Evolutionary conservation across 352 stramenopile species (phyloP).

Genomic region (Phytopythium delawarense): DNA sequence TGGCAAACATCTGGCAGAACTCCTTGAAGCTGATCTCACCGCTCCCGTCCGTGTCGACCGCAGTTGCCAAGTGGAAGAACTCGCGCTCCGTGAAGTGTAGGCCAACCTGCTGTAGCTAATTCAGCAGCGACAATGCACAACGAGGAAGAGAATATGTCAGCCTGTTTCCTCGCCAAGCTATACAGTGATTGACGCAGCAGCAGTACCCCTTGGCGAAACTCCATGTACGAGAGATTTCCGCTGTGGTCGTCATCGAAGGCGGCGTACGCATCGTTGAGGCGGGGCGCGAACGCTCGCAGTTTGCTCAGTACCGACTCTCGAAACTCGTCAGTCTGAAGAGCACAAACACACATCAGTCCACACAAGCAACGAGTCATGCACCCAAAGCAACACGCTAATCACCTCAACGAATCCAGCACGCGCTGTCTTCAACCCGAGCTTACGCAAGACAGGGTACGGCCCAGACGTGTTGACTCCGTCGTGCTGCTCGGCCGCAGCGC

Average conservation of each 20-base stretch:
- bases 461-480: constrained; percentile 9
- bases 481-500: not conserved
- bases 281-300: constrained; percentile 29
- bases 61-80: constrained; percentile 33
- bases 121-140: not conserved
- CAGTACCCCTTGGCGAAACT: constrained; percentile 39
- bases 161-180: not conserved
- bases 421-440: constrained; percentile 10
- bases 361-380: not conserved
- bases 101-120: constrained; percentile 41
- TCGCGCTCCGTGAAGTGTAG: constrained; percentile 46
- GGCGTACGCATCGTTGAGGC: constrained; percentile 47
- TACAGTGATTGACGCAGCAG: not conserved
- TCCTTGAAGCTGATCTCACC: constrained; percentile 60
- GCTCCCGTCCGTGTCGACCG: constrained; percentile 38
- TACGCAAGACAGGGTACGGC: constrained; percentile 26
- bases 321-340: constrained; percentile 28
- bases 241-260: constrained; percentile 52
- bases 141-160: not conserved
- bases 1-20: constrained; percentile 38
- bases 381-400: not conserved
- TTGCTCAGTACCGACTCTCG: constrained; percentile 34
- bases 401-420: not conserved
- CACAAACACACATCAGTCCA: not conserved
- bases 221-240: constrained; percentile 44